phyloP scores from a whole-genome alignment of 352 stramenopile species.

The Pythium vanterpoolii region DNA sequence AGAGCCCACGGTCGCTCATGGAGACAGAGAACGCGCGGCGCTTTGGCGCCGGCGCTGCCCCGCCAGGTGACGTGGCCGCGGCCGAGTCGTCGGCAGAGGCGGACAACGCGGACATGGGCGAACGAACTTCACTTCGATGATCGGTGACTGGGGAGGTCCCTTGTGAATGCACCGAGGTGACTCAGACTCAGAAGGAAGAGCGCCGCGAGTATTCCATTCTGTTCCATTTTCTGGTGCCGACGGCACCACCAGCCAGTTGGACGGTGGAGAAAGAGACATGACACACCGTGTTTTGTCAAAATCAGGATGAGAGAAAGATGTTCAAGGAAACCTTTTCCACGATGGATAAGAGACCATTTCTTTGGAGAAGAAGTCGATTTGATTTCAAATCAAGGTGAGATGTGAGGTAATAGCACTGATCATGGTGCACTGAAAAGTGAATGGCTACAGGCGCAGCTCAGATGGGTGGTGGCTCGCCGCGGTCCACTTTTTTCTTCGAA shows the following conservation, averaged over 20 bases:
- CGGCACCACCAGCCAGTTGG: constrained; percentile 9
- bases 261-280: constrained; percentile 18
- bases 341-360: neutral
- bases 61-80: constrained; percentile 3
- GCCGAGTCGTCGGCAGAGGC: neutral
- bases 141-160: constrained; percentile 7
- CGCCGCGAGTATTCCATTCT: neutral
- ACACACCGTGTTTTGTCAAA: constrained; percentile 15
- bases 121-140: constrained; percentile 1
- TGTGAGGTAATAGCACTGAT: neutral
- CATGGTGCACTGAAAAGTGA: neutral
- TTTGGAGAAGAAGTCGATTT: too few relatives aligned
- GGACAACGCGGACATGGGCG: constrained; percentile 3
- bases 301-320: neutral
- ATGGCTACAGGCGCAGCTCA: constrained; percentile 6
- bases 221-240: constrained; percentile 10
- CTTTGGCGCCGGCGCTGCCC: constrained; percentile 33
- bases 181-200: constrained; percentile 20
- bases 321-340: neutral
- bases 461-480: neutral
- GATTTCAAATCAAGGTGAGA: constrained; percentile 1
- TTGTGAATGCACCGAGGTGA: constrained; percentile 2
- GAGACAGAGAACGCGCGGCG: constrained; percentile 49
- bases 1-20: constrained; percentile 29
- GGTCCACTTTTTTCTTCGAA: neutral